Percentiles rank a stretch among this genome's conserved stretches.
Evolutionary conservation across 371 early-diverging fungal genomes (phyloP).

Genomic region (Mucor irregularis): DNA sequence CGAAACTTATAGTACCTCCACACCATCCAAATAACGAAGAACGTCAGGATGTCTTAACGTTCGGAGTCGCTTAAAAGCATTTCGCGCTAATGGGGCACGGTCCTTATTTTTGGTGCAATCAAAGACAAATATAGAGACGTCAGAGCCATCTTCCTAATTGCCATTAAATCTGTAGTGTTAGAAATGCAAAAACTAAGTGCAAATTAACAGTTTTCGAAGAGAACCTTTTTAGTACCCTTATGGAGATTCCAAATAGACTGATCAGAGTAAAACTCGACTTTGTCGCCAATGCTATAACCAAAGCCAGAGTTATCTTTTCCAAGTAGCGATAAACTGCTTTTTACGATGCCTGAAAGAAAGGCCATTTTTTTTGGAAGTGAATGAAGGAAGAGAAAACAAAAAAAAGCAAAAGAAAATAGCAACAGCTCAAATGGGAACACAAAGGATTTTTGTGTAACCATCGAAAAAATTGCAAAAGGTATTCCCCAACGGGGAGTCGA

Average conservation of each 20-base stretch:
- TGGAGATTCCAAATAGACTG: slow-evolving; percentile 79
- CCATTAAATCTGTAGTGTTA: not conserved
- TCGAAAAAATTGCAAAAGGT: too few relatives aligned
- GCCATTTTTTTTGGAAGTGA: too few relatives aligned
- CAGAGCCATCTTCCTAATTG: slow-evolving; percentile 67
- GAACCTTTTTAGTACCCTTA: slow-evolving; percentile 75
- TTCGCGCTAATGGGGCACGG: slow-evolving; percentile 77
- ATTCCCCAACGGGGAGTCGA: too few relatives aligned
- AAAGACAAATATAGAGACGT: slow-evolving; percentile 88
- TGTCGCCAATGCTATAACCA: slow-evolving; percentile 76
- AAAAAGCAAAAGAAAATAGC: too few relatives aligned
- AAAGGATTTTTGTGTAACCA: too few relatives aligned
- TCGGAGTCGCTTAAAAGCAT: slow-evolving; percentile 83
- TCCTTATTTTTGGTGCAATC: slow-evolving; percentile 69
- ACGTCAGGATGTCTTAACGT: slow-evolving; percentile 93
- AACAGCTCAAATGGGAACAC: too few relatives aligned
- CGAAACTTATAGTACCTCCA: slow-evolving; percentile 62
- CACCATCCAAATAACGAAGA: slow-evolving; percentile 80
- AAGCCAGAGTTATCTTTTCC: slow-evolving; percentile 73
- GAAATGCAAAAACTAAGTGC: not conserved
- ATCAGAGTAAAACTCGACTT: slow-evolving; percentile 62
- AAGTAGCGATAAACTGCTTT: slow-evolving; percentile 71
- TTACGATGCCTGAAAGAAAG: slow-evolving; percentile 59
- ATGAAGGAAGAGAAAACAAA: too few relatives aligned
- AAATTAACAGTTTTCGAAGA: not conserved